Conservation (phyloP, 306 rosid species). For the Myrica gale region DNA sequence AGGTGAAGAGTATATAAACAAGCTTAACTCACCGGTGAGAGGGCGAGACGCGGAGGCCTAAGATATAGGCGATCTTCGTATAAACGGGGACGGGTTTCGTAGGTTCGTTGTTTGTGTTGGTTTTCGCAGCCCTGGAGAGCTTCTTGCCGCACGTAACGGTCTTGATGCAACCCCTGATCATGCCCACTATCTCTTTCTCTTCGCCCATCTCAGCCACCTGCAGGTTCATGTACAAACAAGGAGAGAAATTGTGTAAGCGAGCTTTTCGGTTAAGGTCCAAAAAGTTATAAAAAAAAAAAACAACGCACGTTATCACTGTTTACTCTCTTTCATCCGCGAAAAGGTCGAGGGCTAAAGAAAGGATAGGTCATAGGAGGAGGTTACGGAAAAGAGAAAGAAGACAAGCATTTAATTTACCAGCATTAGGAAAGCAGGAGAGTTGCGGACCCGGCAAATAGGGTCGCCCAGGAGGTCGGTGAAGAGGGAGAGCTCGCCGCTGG, state of each 20-base stretch:
- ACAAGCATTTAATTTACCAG: slow-evolving; percentile 48
- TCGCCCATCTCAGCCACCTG: slow-evolving; percentile 79
- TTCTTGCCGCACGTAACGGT: slow-evolving; percentile 77
- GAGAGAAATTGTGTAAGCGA: too few species aligned
- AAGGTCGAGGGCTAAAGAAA: not conserved
- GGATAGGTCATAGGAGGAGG: not conserved
- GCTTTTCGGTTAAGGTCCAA: not conserved
- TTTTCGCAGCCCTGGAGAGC: slow-evolving; percentile 45
- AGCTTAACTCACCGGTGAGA: slow-evolving; percentile 50
- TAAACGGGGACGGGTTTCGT: slow-evolving; percentile 54
- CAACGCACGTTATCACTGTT: not conserved
- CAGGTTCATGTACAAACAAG: slow-evolving; percentile 32
- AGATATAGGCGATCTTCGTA: slow-evolving; percentile 73
- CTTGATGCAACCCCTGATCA: slow-evolving; percentile 94
- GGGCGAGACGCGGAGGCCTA: slow-evolving; percentile 96
- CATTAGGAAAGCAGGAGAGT: slow-evolving; percentile 90
- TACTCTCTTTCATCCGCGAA: not conserved
- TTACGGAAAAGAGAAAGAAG: not conserved
- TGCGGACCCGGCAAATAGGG: slow-evolving; percentile 95
- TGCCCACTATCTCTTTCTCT: slow-evolving; percentile 67
- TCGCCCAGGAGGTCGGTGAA: slow-evolving; percentile 88
- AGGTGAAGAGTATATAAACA: too few species aligned
- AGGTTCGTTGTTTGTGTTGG: slow-evolving; percentile 11
- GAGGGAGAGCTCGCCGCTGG: slow-evolving; percentile 66
- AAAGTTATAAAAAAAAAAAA: too few species aligned